A percentile compares a stretch with the other conserved stretches of the same genome.
Evolutionary conservation across 2,329 filamentous ascomycete genomes (phyloP).

Genomic region (Fusarium algeriense): DNA sequence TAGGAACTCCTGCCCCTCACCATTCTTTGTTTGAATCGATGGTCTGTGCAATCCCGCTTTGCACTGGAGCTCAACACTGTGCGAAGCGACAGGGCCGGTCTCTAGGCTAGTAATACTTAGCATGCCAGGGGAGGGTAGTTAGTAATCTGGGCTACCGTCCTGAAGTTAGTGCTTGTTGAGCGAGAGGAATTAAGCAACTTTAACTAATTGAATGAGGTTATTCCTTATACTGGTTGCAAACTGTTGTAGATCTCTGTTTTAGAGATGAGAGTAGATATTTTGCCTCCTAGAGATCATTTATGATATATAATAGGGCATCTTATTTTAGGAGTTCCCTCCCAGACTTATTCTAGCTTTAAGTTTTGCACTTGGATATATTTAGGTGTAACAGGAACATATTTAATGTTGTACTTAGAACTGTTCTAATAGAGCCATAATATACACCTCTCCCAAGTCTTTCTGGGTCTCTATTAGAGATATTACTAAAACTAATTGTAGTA

Average conservation of each 20-base stretch:
- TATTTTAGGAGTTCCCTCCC: not conserved
- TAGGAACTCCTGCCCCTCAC: slow-evolving; percentile 1
- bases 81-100: not conserved
- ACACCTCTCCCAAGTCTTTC: too few relatives aligned
- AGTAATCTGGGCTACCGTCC: not conserved
- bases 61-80: not conserved
- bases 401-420: not conserved
- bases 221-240: not conserved
- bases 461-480: not conserved
- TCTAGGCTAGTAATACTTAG: not conserved
- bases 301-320: not conserved
- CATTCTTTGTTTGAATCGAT: slow-evolving; percentile 10
- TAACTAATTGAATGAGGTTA: not conserved
- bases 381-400: not conserved
- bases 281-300: not conserved
- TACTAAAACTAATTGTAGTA: not conserved
- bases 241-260: not conserved
- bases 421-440: not conserved
- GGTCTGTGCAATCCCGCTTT: slow-evolving; percentile 4
- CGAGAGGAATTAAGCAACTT: not conserved
- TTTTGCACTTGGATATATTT: not conserved
- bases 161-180: not conserved
- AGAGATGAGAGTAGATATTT: not conserved
- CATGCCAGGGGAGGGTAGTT: not conserved
- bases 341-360: not conserved